phyloP scores from a whole-genome alignment of 441 rosid genomes.

The Adansonia madagascariensis region DNA sequence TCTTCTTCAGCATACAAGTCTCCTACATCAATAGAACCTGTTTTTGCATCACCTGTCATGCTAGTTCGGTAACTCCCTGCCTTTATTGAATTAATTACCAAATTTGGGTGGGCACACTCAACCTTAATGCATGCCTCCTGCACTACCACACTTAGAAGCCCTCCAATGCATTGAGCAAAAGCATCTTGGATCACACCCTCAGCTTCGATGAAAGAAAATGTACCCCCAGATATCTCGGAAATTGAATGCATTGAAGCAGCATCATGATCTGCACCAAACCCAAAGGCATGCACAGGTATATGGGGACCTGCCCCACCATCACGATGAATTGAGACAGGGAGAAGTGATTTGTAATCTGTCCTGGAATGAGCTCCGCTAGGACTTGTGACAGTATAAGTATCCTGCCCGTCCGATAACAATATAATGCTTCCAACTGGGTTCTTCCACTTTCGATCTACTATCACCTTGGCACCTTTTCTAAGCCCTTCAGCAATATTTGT shows the following conservation, averaged over 20 bases:
- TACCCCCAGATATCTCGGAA: constrained; percentile 66
- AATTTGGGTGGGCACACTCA: constrained; percentile 43
- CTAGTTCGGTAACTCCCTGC: constrained; percentile 61
- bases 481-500: constrained; percentile 76
- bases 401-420: constrained; percentile 74
- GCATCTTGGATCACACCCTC: constrained; percentile 80
- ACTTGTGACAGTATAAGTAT: constrained; percentile 59
- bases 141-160: constrained; percentile 72
- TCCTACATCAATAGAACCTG: constrained; percentile 33
- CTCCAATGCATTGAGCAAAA: constrained; percentile 83
- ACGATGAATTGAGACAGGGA: constrained; percentile 45
- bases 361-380: constrained; percentile 31
- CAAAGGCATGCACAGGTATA: constrained; percentile 73
- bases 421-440: constrained; percentile 68
- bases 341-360: constrained; percentile 46
- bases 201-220: constrained; percentile 75
- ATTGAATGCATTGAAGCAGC: constrained; percentile 72
- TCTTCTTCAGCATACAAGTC: constrained; percentile 78
- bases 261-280: constrained; percentile 75
- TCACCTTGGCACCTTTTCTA: constrained; percentile 60
- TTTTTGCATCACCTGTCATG: constrained; percentile 29
- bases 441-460: constrained; percentile 62
- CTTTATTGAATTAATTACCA: constrained; percentile 52
- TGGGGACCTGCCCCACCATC: constrained; percentile 38
- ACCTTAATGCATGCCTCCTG: constrained; percentile 60